phyloP scores from a whole-genome alignment of 495 filamentous ascomycete species.

The Stereocaulon alpinum region DNA sequence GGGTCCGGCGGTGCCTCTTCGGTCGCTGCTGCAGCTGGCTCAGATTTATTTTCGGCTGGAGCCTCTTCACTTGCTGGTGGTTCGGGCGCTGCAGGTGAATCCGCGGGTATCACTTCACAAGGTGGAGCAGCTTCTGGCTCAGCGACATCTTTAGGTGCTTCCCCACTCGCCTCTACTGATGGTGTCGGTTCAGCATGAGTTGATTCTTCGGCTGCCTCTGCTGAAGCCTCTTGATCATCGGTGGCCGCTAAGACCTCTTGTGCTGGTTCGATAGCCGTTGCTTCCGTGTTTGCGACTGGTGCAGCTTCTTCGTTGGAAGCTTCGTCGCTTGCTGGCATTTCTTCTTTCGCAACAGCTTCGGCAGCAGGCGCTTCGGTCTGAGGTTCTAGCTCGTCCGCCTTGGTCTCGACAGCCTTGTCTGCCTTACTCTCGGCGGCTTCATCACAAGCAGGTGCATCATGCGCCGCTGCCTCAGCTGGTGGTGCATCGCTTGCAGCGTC shows the following conservation, averaged over 20 bases:
- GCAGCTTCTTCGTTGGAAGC: slow-evolving; percentile 14
- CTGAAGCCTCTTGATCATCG: background rate
- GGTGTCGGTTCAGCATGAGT: background rate
- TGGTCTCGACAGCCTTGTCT: background rate
- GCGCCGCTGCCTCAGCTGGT: background rate
- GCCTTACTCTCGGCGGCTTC: background rate
- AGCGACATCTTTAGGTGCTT: background rate
- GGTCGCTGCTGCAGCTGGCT: background rate
- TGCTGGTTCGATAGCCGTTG: background rate
- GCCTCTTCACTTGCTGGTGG: background rate
- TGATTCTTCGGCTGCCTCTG: slow-evolving; percentile 2
- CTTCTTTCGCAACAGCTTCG: slow-evolving; percentile 31
- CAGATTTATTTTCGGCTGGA: background rate
- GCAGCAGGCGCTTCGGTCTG: background rate
- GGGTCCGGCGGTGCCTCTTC: background rate
- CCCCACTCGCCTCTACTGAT: background rate
- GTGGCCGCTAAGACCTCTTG: background rate
- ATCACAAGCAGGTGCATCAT: background rate
- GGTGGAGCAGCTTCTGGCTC: slow-evolving; percentile 1
- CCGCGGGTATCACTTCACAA: background rate
- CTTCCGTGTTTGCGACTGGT: slow-evolving; percentile 1
- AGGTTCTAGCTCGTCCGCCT: background rate
- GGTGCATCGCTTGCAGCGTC: background rate
- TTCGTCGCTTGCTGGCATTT: slow-evolving; percentile 25
- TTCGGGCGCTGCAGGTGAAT: background rate